Evolutionary conservation across 169 alveolate species (phyloP).

Genomic region (Plasmodium berghei): DNA sequence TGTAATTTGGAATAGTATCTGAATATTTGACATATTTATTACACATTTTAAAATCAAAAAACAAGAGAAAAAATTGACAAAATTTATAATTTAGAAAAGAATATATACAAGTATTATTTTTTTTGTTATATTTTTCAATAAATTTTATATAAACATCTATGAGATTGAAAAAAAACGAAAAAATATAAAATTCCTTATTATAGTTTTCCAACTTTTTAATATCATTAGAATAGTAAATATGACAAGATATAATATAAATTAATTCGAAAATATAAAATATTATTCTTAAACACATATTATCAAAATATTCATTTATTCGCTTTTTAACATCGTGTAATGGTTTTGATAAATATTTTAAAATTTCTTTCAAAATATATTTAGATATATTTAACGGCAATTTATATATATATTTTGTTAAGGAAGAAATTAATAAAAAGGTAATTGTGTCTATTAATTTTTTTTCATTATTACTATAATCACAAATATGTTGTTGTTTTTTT

Average conservation of each 20-base stretch:
- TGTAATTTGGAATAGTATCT: background rate
- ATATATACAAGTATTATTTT: slow-evolving; percentile 29
- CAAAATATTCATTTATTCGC: slow-evolving; percentile 35
- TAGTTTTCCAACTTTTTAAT: background rate
- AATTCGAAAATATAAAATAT: slow-evolving; percentile 35
- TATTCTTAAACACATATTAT: slow-evolving; percentile 36
- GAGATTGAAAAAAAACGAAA: slow-evolving; percentile 29
- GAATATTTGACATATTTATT: background rate
- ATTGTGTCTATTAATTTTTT: slow-evolving; percentile 17
- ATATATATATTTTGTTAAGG: slow-evolving; percentile 1
- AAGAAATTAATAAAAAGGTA: background rate
- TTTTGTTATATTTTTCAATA: slow-evolving; percentile 46
- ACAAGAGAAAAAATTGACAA: slow-evolving; percentile 34
- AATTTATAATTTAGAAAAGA: slow-evolving; percentile 45
- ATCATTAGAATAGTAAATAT: slow-evolving; percentile 28
- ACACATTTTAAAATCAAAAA: slow-evolving; percentile 24
- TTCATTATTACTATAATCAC: slow-evolving; percentile 22
- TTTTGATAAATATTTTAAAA: slow-evolving; percentile 31
- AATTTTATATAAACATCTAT: slow-evolving; percentile 48
- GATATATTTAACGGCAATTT: slow-evolving; percentile 31
- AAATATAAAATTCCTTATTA: slow-evolving; percentile 29
- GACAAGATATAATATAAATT: slow-evolving; percentile 9
- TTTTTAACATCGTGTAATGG: slow-evolving; percentile 71
- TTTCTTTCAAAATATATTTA: slow-evolving; percentile 30
- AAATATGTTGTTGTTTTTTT: no score